Evolutionary conservation across 441 rosid genomes (phyloP), one percentile per base, ranked within the genome.

Genomic region (Brassica balearica): DNA sequence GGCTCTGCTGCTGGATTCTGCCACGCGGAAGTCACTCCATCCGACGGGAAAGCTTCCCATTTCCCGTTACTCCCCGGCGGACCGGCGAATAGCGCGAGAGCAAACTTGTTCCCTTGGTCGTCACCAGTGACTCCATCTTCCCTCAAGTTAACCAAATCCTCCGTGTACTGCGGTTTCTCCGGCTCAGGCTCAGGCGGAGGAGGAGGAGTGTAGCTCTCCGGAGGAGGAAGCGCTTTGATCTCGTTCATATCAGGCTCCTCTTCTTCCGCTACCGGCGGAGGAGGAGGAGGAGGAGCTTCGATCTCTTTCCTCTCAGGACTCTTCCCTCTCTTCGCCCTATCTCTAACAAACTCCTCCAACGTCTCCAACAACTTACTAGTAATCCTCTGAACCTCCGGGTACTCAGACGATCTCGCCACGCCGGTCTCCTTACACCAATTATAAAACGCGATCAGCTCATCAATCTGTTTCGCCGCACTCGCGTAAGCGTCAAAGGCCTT

Each of bases 1-100:
- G 59, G 72, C 75, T 94, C 96, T 2, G 91, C 96, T 5, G 93
- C 94, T 2, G 93, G 97, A 8, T 84, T 91, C 83, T 89, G 90
- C 98, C 98, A 89, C 2, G 96, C 98, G 0, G 89, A 94, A 14
- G 90, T 92, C 11, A 89, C 85, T 46, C 88, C 91, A 27, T 85
- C 46, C 2, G 83, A 75, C 0, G 89, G 82, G 83, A 90, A 90
- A 12, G 84, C 85, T 84, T 86, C 91, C 94, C 94, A 90, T 6
- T 88, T 83, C 14, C 88, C 88, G 58, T 85, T 83, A 36, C 48
- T 48, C n/a, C 58, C 65, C 0, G 89, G 78, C 10, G 85, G 85
- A 55, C 89, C 90, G 0, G 88, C 75, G 65, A 90, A 90, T 66
- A 90, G 73, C 1, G 90, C 89, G 53, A 88, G 77, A 0, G 93